Conservation (phyloP, 768 basidiomycete genomes). For the Ramaria rubella region DNA sequence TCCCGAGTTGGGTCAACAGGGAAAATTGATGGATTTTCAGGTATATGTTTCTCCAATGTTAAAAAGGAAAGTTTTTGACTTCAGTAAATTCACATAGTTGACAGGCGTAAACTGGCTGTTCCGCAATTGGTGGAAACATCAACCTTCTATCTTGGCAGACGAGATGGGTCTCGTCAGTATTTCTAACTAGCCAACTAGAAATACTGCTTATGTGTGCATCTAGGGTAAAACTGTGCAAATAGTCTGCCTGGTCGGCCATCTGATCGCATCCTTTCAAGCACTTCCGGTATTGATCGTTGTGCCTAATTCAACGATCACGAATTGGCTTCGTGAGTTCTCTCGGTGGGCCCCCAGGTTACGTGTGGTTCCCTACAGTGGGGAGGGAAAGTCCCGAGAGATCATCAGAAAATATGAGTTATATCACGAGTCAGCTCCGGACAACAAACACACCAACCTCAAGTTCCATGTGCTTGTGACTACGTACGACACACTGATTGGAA, state of each 20-base stretch:
- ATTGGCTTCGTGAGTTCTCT: constrained; percentile 93
- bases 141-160: constrained; percentile 87
- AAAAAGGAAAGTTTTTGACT: constrained; percentile 4
- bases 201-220: constrained; percentile 5
- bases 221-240: constrained; percentile 93
- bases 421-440: constrained; percentile 37
- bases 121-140: constrained; percentile 82
- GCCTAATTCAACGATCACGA: constrained; percentile 92
- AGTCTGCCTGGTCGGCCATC: constrained; percentile 70
- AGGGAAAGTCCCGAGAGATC: constrained; percentile 69
- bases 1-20: constrained; percentile 61
- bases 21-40: constrained; percentile 78
- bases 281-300: constrained; percentile 87
- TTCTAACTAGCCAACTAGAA: not conserved
- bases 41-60: constrained; percentile 23
- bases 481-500: constrained; percentile 76
- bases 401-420: constrained; percentile 77
- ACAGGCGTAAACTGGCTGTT: constrained; percentile 82
- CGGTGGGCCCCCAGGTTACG: constrained; percentile 65
- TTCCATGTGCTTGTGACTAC: constrained; percentile 92
- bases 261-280: constrained; percentile 47
- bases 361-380: constrained; percentile 85
- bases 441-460: constrained; percentile 49
- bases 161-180: constrained; percentile 86
- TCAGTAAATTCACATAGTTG: constrained; percentile 37